Base-by-base conservation (phyloP, 2,329 filamentous ascomycete genomes). In the Fusarium marasasianum region DNA sequence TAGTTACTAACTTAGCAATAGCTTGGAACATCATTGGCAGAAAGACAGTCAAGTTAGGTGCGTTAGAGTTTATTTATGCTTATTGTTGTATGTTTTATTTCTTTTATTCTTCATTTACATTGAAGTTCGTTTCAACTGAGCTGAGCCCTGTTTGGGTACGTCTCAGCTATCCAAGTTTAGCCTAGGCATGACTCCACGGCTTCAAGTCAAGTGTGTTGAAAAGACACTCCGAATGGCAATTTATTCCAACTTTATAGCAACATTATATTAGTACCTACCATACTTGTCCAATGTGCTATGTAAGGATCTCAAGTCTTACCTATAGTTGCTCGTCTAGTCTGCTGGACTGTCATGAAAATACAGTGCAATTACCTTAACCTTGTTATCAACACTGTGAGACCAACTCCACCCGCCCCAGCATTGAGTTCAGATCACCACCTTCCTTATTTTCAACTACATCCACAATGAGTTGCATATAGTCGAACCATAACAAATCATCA, bases 401-500 rank as follows among this genome's bases (percentile, higher is more conserved):
- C 29, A 66, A 70, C 57, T 71, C 73, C 63, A 75, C 76, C 63
- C 65, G 75, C 76, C 76, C 74, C 76, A 76, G 67, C 69, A 72
- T 75, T 58, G 55, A 69, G 59, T 61, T 69, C 62, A 58, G 63
- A 73, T 76, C 72, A 75, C 60, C 65, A 75, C 60, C 65, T 73
- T 63, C 56, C 51, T 72, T 63, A 66, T 48, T 50, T 50, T 65
- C 63, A 73, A 78, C 74, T 48, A 70, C 75, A 76, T 35, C 40
- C 59, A n/a, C 63, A 64, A 37, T 55, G 56, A 35, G 38, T 24
- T 40, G 38, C 29, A 51, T 37, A 31, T 50, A 57, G 63, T 51
- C 40, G 43, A 38, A 50, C 63, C 63, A 71, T 41, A 51, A n/a
- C 63, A 47, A 40, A n/a, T 26, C 51, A n/a, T 35, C 31, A 24